These are phyloP conservation scores for Aspergillus candidus DNA, from an alignment of 2,329 filamentous ascomycete genomes.

Conservation along the genomic window DNA sequence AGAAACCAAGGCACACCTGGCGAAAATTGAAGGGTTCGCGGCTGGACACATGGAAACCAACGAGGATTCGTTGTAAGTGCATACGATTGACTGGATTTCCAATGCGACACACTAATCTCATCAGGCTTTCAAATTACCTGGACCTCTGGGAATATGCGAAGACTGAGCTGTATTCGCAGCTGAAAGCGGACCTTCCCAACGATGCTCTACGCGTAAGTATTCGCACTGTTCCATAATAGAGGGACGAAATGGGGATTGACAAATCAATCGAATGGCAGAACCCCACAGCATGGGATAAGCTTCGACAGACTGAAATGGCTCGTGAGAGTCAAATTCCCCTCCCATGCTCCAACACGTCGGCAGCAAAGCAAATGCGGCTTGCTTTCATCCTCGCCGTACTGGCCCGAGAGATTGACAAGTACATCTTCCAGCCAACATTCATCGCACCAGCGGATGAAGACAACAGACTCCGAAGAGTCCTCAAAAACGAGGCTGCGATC, in stretches of 20 bases:
- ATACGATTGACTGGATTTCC: neutral
- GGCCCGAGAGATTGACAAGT: constrained; percentile 19
- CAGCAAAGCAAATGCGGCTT: constrained; percentile 31
- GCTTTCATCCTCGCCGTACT: constrained; percentile 25
- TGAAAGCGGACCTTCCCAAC: neutral
- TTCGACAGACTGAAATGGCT: constrained; percentile 1
- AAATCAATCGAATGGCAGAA: constrained; percentile 1
- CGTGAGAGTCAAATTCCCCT: constrained; percentile 20
- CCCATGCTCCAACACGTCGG: constrained; percentile 22
- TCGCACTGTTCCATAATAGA: no score
- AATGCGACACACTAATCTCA: neutral
- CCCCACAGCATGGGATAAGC: constrained; percentile 2
- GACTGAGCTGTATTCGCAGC: neutral
- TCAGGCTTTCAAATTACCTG: neutral
- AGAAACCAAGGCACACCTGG: neutral
- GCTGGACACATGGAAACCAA: neutral
- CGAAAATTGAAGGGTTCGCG: neutral
- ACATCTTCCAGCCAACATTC: constrained; percentile 32
- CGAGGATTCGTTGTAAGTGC: neutral
- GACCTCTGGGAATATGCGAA: neutral
- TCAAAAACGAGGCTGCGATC: constrained; percentile 12
- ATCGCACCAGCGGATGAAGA: constrained; percentile 10
- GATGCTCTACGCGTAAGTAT: neutral
- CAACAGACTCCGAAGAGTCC: constrained; percentile 6
- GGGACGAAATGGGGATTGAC: neutral